Evolutionary conservation across 805 yeast genomes (phyloP).

Genomic region (Saccharomyces mikatae): DNA sequence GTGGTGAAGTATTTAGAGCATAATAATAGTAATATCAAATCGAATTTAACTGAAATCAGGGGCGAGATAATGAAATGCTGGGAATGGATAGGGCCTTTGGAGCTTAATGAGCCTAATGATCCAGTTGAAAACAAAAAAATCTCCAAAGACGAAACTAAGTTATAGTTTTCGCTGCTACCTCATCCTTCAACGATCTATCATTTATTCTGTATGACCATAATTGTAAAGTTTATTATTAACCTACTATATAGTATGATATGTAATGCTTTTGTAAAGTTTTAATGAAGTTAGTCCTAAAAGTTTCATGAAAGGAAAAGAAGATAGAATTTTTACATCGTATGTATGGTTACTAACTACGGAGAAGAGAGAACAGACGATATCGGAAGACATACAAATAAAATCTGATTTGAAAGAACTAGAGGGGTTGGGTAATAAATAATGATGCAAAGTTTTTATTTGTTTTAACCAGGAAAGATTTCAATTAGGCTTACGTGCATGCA

Average conservation of each 20-base stretch:
- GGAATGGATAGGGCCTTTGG: slow-evolving; percentile 62
- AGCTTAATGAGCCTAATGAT: not conserved
- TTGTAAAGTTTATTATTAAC: not conserved
- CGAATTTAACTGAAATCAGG: slow-evolving; percentile 58
- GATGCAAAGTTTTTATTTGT: not conserved
- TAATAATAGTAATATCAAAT: slow-evolving; percentile 54
- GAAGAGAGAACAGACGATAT: not conserved
- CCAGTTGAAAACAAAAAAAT: not conserved
- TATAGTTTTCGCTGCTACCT: not conserved
- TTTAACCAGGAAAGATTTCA: not conserved
- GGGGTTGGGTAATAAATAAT: not conserved
- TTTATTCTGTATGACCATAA: not conserved
- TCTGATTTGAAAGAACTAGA: not conserved
- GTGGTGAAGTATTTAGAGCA: slow-evolving; percentile 50
- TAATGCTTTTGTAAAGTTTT: not conserved
- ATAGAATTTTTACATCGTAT: not conserved
- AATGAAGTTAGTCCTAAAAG: not conserved
- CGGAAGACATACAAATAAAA: not conserved
- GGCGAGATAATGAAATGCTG: slow-evolving; percentile 85
- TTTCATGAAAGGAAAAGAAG: not conserved
- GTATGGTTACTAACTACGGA: not conserved
- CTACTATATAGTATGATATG: not conserved
- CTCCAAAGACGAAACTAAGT: not conserved
- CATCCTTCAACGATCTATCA: not conserved
- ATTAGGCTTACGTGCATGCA: slow-evolving; percentile 9